Evolutionary conservation across 345 rosid species (phyloP).

Genomic region (Erodium maritimum): DNA sequence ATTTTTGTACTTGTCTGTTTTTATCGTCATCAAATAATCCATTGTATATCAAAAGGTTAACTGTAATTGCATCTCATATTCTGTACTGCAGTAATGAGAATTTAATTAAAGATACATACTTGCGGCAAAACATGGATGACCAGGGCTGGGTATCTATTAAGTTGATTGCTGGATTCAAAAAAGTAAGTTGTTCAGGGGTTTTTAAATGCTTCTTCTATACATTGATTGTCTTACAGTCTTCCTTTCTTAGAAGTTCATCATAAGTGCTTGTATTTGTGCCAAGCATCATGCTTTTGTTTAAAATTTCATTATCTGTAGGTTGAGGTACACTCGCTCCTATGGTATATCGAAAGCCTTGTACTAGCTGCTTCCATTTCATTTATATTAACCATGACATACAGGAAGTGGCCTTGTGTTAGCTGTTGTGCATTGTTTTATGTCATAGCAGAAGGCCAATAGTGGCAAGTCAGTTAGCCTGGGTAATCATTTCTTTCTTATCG

Average conservation of each 20-base stretch:
- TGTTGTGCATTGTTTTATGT: too few relatives aligned
- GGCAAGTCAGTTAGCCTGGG: neutral
- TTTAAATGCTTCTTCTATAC: neutral
- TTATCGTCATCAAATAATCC: conserved; percentile 3
- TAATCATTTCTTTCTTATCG: neutral
- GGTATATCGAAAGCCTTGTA: neutral
- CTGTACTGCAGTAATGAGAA: conserved; percentile 59
- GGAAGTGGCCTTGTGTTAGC: too few relatives aligned
- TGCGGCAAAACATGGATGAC: conserved; percentile 79
- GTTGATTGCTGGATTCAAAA: conserved; percentile 70
- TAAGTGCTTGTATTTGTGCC: neutral
- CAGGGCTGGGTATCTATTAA: conserved; percentile 72
- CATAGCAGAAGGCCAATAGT: neutral
- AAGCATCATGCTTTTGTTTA: neutral
- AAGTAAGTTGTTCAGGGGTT: conserved; percentile 36
- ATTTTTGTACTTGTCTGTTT: neutral
- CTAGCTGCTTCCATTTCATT: neutral
- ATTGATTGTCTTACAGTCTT: neutral
- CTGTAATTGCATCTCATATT: conserved; percentile 11
- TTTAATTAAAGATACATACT: conserved; percentile 58
- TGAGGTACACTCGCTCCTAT: neutral
- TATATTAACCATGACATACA: too few relatives aligned
- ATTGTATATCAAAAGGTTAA: conserved; percentile 7
- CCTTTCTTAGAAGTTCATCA: neutral
- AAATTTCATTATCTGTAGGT: neutral